Evolutionary conservation across 352 stramenopile species (phyloP).

Genomic region (Globisporangium solare): DNA sequence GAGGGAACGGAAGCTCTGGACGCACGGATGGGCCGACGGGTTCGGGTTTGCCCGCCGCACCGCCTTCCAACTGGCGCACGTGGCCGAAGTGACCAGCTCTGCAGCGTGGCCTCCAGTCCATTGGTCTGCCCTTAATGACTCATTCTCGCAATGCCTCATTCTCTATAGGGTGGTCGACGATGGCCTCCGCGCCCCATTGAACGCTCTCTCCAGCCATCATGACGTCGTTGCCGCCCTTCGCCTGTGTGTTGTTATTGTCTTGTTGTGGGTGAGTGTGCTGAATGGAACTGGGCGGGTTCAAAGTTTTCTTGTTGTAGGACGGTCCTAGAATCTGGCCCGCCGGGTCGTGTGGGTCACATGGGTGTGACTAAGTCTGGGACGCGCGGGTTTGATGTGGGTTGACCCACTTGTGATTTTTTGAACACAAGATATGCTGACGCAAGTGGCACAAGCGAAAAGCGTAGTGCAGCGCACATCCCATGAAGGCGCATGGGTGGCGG

Average conservation of each 20-base stretch:
- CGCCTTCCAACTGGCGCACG: neutral
- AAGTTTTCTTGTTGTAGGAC: neutral
- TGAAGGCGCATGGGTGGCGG: too few species aligned
- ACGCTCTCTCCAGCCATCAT: too few species aligned
- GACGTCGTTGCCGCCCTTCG: too few species aligned
- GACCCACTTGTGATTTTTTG: slow-evolving; percentile 11
- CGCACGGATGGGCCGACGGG: neutral
- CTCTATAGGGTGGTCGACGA: too few species aligned
- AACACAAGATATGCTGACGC: neutral
- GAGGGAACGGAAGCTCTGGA: neutral
- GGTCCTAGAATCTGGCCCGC: slow-evolving; percentile 12
- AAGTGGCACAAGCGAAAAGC: neutral
- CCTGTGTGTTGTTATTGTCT: too few species aligned
- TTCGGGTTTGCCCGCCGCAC: neutral
- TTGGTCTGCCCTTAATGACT: too few species aligned
- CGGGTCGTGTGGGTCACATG: slow-evolving; percentile 13
- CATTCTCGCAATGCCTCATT: too few species aligned
- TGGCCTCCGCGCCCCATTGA: too few species aligned
- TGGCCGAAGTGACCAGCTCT: neutral
- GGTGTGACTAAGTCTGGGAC: slow-evolving; percentile 11
- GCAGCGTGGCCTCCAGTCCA: too few species aligned
- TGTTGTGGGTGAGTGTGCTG: neutral
- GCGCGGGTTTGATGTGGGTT: slow-evolving; percentile 10
- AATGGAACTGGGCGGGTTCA: neutral
- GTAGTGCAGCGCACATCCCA: neutral